phyloP scores from a whole-genome alignment of 345 rosid genomes.

The Corchorus capsularis region DNA sequence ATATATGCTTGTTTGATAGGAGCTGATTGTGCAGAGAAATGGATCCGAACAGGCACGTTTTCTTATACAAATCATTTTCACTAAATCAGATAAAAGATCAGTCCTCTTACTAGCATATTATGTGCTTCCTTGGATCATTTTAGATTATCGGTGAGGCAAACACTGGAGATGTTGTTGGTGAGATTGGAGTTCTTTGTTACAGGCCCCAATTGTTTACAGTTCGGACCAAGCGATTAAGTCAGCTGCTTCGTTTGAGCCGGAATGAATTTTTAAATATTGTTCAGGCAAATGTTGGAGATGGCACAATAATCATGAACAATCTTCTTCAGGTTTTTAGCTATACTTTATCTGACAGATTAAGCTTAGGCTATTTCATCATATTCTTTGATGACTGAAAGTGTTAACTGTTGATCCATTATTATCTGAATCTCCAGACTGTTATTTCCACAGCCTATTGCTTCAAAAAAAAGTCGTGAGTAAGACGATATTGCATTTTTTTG shows the following conservation, averaged over 20 bases:
- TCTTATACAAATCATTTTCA: not conserved
- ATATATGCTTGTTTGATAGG: conserved; percentile 43
- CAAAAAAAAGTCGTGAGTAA: not conserved
- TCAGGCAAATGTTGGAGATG: conserved; percentile 89
- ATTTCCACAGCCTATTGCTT: not conserved
- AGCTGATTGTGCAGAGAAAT: conserved; percentile 51
- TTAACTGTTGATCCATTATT: not conserved
- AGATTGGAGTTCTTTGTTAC: conserved; percentile 84
- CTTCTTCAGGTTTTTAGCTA: conserved; percentile 68
- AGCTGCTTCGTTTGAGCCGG: conserved; percentile 87
- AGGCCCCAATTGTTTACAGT: conserved; percentile 86
- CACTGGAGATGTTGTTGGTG: conserved; percentile 77
- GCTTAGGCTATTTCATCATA: not conserved
- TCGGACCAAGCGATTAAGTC: conserved; percentile 78
- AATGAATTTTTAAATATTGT: conserved; percentile 66
- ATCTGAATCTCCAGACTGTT: not conserved
- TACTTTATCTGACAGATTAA: not conserved
- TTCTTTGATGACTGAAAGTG: too few species aligned
- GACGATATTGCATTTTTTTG: not conserved
- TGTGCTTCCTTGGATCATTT: conserved; percentile 12
- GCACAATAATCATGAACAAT: conserved; percentile 83
- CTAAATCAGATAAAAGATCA: not conserved
- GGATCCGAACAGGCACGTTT: conserved; percentile 71
- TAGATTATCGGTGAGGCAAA: conserved; percentile 71
- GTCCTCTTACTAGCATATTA: conserved; percentile 9